Evolutionary conservation across 352 stramenopile genomes (phyloP).

Genomic region (Globisporangium orthogonon): DNA sequence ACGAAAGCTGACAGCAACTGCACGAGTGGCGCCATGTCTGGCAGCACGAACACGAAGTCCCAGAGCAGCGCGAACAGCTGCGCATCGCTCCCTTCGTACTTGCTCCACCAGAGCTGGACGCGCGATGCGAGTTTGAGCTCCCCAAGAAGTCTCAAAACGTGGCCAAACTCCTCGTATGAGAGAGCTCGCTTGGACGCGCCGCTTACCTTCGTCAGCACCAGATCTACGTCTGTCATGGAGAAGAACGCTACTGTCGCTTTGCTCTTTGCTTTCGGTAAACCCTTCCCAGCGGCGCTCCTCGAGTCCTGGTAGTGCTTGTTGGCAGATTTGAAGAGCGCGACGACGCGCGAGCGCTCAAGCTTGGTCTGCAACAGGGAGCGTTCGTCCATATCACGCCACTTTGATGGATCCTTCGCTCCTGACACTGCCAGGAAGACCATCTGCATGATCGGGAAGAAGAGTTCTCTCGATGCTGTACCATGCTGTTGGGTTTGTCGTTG

Average conservation of each 20-base stretch:
- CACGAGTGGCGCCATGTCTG: constrained; percentile 19
- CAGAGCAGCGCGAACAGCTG: constrained; percentile 40
- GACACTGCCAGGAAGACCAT: constrained; percentile 36
- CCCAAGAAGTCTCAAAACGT: constrained; percentile 22
- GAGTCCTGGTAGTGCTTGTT: constrained; percentile 19
- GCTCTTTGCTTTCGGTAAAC: constrained; percentile 5
- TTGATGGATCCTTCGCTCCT: constrained; percentile 29
- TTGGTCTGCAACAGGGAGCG: constrained; percentile 33
- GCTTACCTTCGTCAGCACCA: constrained; percentile 48
- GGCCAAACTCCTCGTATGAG: constrained; percentile 34
- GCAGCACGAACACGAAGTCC: constrained; percentile 28
- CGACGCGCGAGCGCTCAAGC: constrained; percentile 43
- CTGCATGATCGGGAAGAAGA: constrained; percentile 34
- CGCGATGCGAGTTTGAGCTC: constrained; percentile 23
- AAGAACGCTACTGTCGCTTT: constrained; percentile 21
- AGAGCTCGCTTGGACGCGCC: constrained; percentile 41
- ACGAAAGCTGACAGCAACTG: constrained; percentile 12
- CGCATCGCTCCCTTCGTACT: constrained; percentile 30
- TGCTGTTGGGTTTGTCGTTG: no score
- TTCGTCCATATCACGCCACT: constrained; percentile 28
- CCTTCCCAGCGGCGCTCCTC: background rate
- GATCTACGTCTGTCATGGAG: constrained; percentile 46
- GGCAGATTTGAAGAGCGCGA: constrained; percentile 40
- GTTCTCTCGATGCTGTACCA: no score
- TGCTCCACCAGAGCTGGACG: constrained; percentile 38